Evolutionary conservation across 768 basidiomycete species (phyloP).

Genomic region (Boletus coccyginus): DNA sequence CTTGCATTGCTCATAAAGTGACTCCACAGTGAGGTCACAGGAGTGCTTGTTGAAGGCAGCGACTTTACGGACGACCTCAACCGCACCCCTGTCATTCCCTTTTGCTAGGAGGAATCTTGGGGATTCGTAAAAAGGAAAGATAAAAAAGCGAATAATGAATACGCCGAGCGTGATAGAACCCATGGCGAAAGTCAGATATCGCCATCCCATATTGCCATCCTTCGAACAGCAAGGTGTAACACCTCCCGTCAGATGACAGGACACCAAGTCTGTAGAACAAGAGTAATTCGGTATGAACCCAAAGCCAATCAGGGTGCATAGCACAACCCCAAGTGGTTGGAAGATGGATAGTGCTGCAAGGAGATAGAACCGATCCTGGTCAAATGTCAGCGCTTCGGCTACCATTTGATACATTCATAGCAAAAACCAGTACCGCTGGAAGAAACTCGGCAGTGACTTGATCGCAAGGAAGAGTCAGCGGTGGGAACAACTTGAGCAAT

Average conservation of each 20-base stretch:
- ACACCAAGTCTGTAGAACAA: slow-evolving; percentile 7
- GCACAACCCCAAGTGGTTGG: neutral
- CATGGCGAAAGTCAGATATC: slow-evolving; percentile 11
- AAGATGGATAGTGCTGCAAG: slow-evolving; percentile 12
- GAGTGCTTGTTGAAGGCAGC: slow-evolving; percentile 9
- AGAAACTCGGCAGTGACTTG: slow-evolving; percentile 14
- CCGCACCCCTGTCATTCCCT: slow-evolving; percentile 12
- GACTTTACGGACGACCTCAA: slow-evolving; percentile 14
- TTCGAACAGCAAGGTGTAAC: slow-evolving; percentile 15
- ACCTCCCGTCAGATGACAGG: slow-evolving; percentile 13
- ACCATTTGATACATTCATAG: neutral
- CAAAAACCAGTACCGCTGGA: slow-evolving; percentile 3
- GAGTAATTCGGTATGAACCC: slow-evolving; percentile 14
- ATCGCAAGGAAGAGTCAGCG: neutral
- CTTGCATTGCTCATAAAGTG: slow-evolving; percentile 4
- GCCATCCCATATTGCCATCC: slow-evolving; percentile 19
- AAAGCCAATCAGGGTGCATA: slow-evolving; percentile 2
- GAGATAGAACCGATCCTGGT: slow-evolving; percentile 14
- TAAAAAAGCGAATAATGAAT: slow-evolving; percentile 15
- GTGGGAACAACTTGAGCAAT: neutral
- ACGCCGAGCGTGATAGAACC: slow-evolving; percentile 9
- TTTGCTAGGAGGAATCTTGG: slow-evolving; percentile 14
- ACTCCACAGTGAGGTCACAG: slow-evolving; percentile 15
- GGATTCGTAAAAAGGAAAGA: slow-evolving; percentile 17
- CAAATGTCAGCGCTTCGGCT: neutral